These are phyloP conservation scores for Mortierella claussenii DNA, from an alignment of 192 early-diverging fungal species.

Conservation along the genomic window DNA sequence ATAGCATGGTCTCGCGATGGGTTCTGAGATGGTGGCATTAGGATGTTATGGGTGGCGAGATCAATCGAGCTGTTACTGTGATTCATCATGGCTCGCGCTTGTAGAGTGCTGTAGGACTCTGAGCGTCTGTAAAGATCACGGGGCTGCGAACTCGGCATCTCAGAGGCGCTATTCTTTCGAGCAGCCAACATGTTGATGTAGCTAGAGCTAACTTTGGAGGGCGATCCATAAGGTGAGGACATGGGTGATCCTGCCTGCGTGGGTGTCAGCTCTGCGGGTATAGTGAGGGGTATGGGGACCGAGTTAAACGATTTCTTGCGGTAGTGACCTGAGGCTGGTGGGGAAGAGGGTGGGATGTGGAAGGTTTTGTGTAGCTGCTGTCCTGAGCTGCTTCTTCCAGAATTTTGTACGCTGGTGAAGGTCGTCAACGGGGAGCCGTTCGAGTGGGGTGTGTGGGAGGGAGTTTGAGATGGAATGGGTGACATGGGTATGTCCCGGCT, in stretches of 20 bases:
- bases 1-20: conserved; percentile 26
- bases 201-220: conserved; percentile 19
- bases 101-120: conserved; percentile 35
- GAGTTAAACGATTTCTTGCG: conserved; percentile 48
- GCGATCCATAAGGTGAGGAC: conserved; percentile 39
- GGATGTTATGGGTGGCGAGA: not conserved
- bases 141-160: conserved; percentile 11
- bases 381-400: conserved; percentile 32
- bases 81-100: conserved; percentile 31
- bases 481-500: conserved; percentile 51
- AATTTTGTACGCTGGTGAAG: conserved; percentile 21
- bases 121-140: conserved; percentile 38
- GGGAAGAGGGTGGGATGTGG: conserved; percentile 1
- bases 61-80: conserved; percentile 21
- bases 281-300: conserved; percentile 9
- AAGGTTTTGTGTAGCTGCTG: conserved; percentile 9
- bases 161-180: conserved; percentile 28
- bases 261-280: conserved; percentile 19
- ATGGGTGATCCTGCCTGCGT: conserved; percentile 15
- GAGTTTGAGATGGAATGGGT: conserved; percentile 37
- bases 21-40: not conserved
- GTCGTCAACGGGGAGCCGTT: conserved; percentile 33
- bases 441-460: conserved; percentile 20
- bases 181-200: conserved; percentile 33
- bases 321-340: conserved; percentile 10